These are phyloP conservation scores for Phytophthora pinifolia DNA, from an alignment of 352 stramenopile genomes.

Conservation along the genomic window DNA sequence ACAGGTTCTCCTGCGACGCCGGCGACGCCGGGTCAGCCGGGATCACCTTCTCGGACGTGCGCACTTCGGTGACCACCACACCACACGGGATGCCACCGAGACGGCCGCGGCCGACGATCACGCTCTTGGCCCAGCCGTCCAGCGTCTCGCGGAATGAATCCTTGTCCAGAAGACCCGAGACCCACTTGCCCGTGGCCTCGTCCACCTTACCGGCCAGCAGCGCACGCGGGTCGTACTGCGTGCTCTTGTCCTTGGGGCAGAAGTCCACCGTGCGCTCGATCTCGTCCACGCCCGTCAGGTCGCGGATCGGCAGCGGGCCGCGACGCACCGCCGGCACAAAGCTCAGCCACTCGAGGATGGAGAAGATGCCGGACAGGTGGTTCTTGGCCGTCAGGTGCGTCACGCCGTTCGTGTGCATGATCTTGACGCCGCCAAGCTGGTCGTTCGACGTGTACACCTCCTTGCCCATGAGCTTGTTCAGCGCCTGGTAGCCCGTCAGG, in stretches of 20 bases:
- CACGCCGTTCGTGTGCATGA: slow-evolving; percentile 99
- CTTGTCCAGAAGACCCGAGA: slow-evolving; percentile 97
- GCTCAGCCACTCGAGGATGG: slow-evolving; percentile 98
- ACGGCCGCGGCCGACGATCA: slow-evolving; percentile 96
- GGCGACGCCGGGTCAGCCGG: slow-evolving; percentile 98
- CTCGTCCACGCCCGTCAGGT: slow-evolving; percentile 78
- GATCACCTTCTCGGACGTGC: slow-evolving; percentile 96
- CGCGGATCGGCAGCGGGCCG: slow-evolving; percentile 75
- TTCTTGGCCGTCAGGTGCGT: slow-evolving; percentile 97
- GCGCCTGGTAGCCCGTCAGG: slow-evolving; percentile 99
- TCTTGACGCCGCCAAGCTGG: slow-evolving; percentile 98
- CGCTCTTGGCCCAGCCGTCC: slow-evolving; percentile 98
- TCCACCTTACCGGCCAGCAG: slow-evolving; percentile 89
- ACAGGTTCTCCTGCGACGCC: slow-evolving; percentile 95
- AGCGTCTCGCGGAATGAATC: slow-evolving; percentile 98
- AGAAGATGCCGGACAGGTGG: slow-evolving; percentile 95
- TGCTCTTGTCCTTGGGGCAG: slow-evolving; percentile 89
- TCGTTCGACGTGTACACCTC: slow-evolving; percentile 99
- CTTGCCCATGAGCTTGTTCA: slow-evolving; percentile 99
- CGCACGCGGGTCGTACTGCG: slow-evolving; percentile 95
- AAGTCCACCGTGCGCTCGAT: slow-evolving; percentile 92
- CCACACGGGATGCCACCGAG: slow-evolving; percentile 98
- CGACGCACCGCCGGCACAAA: slow-evolving; percentile 95
- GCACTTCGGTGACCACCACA: slow-evolving; percentile 98
- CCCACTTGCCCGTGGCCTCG: slow-evolving; percentile 78